Conservation (phyloP, 169 alveolate species). For the Plasmodium relictum region DNA sequence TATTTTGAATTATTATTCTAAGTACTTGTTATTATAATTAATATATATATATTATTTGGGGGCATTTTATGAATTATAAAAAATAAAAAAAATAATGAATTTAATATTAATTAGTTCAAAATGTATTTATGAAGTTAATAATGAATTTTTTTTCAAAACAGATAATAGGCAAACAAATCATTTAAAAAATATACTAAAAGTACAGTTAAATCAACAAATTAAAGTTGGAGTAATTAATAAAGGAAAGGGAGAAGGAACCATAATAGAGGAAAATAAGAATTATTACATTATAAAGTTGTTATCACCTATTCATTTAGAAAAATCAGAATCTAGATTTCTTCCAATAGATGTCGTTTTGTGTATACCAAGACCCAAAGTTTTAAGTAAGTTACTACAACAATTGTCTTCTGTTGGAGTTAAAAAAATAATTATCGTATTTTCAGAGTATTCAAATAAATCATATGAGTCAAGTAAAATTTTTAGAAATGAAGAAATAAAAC, state of each 20-base stretch:
- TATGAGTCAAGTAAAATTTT: conserved; percentile 71
- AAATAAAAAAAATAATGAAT: conserved; percentile 28
- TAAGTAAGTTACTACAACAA: conserved; percentile 50
- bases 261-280: conserved; percentile 23
- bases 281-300: conserved; percentile 42
- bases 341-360: conserved; percentile 71
- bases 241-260: conserved; percentile 73
- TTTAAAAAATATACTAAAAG: conserved; percentile 65
- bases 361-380: conserved; percentile 68
- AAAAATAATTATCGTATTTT: conserved; percentile 69
- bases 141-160: conserved; percentile 51
- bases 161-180: conserved; percentile 67
- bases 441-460: conserved; percentile 57
- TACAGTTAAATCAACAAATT: conserved; percentile 22
- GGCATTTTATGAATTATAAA: neutral
- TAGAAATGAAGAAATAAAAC: conserved; percentile 73
- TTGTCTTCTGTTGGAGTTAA: conserved; percentile 68
- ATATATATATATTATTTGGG: neutral
- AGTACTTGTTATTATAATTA: neutral
- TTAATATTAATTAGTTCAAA: conserved; percentile 50
- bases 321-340: conserved; percentile 18
- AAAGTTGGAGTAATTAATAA: conserved; percentile 70
- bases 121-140: conserved; percentile 28
- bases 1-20: neutral
- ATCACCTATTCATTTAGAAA: conserved; percentile 57